These are phyloP conservation scores for Starmerella bombi DNA, from an alignment of 805 yeast genomes.

Conservation along the genomic window DNA sequence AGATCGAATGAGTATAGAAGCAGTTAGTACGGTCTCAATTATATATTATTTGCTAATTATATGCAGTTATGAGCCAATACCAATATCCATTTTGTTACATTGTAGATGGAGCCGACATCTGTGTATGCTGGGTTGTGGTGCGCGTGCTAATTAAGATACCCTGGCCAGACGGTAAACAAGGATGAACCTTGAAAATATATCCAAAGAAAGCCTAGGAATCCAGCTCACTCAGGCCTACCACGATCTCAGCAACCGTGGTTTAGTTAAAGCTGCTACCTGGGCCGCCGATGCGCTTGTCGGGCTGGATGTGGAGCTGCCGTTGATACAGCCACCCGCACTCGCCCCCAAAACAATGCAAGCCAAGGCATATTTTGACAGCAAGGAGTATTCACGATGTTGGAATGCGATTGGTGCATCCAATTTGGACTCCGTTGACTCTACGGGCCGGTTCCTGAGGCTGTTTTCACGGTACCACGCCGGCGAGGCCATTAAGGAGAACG, in stretches of 20 bases:
- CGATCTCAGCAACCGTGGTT: constrained; percentile 42
- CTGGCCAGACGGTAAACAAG: too few relatives aligned
- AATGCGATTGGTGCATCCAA: constrained; percentile 39
- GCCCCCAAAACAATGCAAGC: constrained; percentile 49
- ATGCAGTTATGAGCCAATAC: background rate
- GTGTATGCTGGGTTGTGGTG: too few relatives aligned
- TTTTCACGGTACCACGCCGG: constrained; percentile 63
- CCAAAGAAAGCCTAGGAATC: background rate
- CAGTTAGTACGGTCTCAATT: too few relatives aligned
- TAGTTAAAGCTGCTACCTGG: constrained; percentile 60
- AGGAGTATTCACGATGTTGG: constrained; percentile 74
- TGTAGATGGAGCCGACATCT: too few relatives aligned
- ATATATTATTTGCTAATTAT: too few relatives aligned
- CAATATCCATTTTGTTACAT: too few relatives aligned
- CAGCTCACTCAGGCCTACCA: constrained; percentile 27
- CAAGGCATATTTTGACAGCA: constrained; percentile 59
- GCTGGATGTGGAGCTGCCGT: constrained; percentile 25
- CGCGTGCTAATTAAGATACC: too few relatives aligned
- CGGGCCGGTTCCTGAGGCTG: constrained; percentile 41
- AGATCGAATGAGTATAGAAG: too few relatives aligned
- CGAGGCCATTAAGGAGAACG: constrained; percentile 62
- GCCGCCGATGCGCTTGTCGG: constrained; percentile 68
- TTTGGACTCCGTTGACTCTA: constrained; percentile 28
- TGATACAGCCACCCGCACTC: constrained; percentile 9
- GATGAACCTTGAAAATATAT: too few relatives aligned